A percentile compares a stretch with the other conserved stretches of the same genome.
These are phyloP conservation scores for Fusarium burgessii DNA, from an alignment of 2,329 filamentous ascomycete species.

Conservation along the genomic window DNA sequence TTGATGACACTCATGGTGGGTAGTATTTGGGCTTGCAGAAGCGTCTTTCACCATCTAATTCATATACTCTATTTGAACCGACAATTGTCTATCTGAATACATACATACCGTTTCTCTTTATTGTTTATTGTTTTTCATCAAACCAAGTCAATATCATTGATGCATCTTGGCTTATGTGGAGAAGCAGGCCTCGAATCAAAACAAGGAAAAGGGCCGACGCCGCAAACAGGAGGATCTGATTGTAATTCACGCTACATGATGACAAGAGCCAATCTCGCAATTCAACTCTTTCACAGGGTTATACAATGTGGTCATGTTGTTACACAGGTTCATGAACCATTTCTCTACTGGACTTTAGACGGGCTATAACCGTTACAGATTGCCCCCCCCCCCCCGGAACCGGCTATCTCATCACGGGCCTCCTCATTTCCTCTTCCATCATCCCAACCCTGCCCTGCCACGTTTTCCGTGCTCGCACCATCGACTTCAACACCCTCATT, in stretches of 20 bases:
- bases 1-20: conserved; percentile 3
- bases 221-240: conserved; percentile 8
- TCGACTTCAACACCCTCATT: not conserved
- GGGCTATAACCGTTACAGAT: conserved; percentile 3
- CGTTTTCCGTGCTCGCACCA: conserved; percentile 41
- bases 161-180: conserved; percentile 17
- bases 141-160: conserved; percentile 10
- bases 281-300: not conserved
- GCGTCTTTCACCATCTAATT: not conserved
- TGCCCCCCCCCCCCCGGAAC: conserved; percentile 34
- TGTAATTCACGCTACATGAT: conserved; percentile 18
- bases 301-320: conserved; percentile 2
- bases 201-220: conserved; percentile 25
- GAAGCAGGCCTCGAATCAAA: conserved; percentile 16
- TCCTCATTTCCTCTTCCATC: conserved; percentile 30
- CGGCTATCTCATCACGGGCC: conserved; percentile 37
- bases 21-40: conserved; percentile 7
- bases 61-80: not conserved
- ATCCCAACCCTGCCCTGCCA: conserved; percentile 42
- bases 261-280: not conserved
- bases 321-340: conserved; percentile 5
- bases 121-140: not conserved
- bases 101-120: not conserved
- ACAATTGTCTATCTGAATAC: not conserved
- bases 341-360: not conserved